These are phyloP conservation scores for Boletus bicolor DNA, from an alignment of 768 basidiomycete genomes.

Conservation along the genomic window DNA sequence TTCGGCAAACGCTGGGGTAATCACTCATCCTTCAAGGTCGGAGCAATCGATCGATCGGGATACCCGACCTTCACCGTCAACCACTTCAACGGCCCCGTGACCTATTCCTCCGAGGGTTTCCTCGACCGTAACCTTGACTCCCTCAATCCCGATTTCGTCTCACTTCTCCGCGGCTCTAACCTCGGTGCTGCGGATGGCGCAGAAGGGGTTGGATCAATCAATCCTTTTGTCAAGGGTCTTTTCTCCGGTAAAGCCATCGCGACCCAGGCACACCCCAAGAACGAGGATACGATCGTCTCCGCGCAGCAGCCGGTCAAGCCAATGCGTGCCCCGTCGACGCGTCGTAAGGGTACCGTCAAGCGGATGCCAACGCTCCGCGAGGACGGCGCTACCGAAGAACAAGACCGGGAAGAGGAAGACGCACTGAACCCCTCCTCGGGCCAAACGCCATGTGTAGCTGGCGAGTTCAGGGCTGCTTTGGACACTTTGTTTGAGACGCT, in stretches of 20 bases:
- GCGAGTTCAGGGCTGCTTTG: slow-evolving; percentile 83
- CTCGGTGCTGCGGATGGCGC: slow-evolving; percentile 38
- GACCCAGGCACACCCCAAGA: slow-evolving; percentile 85
- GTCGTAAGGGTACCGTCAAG: slow-evolving; percentile 72
- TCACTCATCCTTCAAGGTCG: slow-evolving; percentile 87
- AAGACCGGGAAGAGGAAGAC: slow-evolving; percentile 49
- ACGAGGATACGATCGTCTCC: slow-evolving; percentile 93
- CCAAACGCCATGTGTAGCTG: slow-evolving; percentile 69
- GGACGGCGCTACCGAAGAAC: slow-evolving; percentile 32
- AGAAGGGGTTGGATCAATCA: slow-evolving; percentile 77
- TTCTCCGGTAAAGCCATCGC: slow-evolving; percentile 89
- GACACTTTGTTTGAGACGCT: slow-evolving; percentile 85
- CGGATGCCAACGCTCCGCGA: slow-evolving; percentile 42
- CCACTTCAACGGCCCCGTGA: slow-evolving; percentile 89
- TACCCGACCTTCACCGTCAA: slow-evolving; percentile 86
- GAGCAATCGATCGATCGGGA: slow-evolving; percentile 70
- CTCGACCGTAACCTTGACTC: slow-evolving; percentile 85
- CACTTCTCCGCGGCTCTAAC: slow-evolving; percentile 68
- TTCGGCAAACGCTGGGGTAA: slow-evolving; percentile 94
- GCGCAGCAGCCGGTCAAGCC: slow-evolving; percentile 93
- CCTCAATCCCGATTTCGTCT: slow-evolving; percentile 91
- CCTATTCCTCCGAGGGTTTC: slow-evolving; percentile 89
- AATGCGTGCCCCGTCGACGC: slow-evolving; percentile 87
- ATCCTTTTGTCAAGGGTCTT: slow-evolving; percentile 87
- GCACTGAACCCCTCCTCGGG: slow-evolving; percentile 31